Evolutionary conservation across 495 filamentous ascomycete genomes (phyloP).

Genomic region (Neurospora sublineolata): DNA sequence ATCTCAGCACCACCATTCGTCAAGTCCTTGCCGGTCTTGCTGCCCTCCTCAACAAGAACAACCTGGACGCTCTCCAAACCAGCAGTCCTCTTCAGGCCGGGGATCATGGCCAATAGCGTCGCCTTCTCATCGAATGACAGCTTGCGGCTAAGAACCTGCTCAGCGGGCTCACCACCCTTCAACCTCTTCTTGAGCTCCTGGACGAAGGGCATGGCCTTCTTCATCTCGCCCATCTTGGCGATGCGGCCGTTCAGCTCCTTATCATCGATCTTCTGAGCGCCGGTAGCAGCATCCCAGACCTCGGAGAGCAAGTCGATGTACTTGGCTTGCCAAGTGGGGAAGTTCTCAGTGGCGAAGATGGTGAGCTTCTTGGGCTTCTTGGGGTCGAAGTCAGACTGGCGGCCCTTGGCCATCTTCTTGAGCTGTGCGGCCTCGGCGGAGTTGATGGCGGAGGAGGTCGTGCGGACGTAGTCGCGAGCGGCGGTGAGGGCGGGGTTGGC

Average conservation of each 20-base stretch:
- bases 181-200: slow-evolving; percentile 76
- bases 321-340: slow-evolving; percentile 81
- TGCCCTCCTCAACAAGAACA: slow-evolving; percentile 57
- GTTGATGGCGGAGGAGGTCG: slow-evolving; percentile 66
- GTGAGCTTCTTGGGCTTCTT: slow-evolving; percentile 85
- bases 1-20: slow-evolving; percentile 39
- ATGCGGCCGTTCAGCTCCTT: slow-evolving; percentile 66
- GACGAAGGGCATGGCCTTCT: slow-evolving; percentile 97
- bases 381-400: slow-evolving; percentile 67
- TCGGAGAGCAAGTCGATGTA: slow-evolving; percentile 74
- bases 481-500: slow-evolving; percentile 55
- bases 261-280: slow-evolving; percentile 50
- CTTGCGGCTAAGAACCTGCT: slow-evolving; percentile 66
- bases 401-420: slow-evolving; percentile 85
- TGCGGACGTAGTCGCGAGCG: slow-evolving; percentile 67
- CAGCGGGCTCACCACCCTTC: slow-evolving; percentile 42
- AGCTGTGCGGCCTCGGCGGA: slow-evolving; percentile 70
- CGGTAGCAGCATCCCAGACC: slow-evolving; percentile 30
- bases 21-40: slow-evolving; percentile 48
- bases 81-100: slow-evolving; percentile 45
- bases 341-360: slow-evolving; percentile 67
- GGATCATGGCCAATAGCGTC: slow-evolving; percentile 41
- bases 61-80: slow-evolving; percentile 53
- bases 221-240: slow-evolving; percentile 73
- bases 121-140: slow-evolving; percentile 75